Base-by-base conservation (phyloP, 1,284 basidiomycete genomes). In the Sphagnurus paluster region DNA sequence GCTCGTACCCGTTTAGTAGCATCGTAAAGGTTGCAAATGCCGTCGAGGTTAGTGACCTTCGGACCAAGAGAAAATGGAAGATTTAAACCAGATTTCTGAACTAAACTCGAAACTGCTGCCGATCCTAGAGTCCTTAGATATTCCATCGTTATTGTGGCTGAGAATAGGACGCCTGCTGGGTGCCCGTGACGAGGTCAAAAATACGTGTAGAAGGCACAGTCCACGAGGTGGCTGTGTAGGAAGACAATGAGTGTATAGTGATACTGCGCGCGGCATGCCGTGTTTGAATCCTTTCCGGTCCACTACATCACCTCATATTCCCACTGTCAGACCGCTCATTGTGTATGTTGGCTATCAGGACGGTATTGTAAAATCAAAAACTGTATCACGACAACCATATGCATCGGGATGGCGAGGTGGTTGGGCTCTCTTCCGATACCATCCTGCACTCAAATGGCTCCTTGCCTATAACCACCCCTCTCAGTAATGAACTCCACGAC, bases 11-110 rank as follows among this genome's bases (percentile, higher is more conserved):
- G 78, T 71, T 93, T 97, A 24, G 83, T 87, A 19, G 83, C 96
- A 53, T 94, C 90, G 57, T 94, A 89, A 6, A 98, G 74, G 21
- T 78, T 85, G 85, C 93, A 98, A 28, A 96, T 82, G 0, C 83
- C 82, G 44, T 93, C 87, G 47, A 83, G 79, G 17, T 82, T 79
- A 7, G 74, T 60, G 39, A 93, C 80, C 54, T 88, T 87, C 26
- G 80, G 69, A 19, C 94, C 95, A 16, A 98, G 79, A 3, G 84
- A 80, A 62, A 96, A 98, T 1, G 93, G 93, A 29, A 96, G 76
- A 49, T 89, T 87, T 13, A 97, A 78, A 10, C 94, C 93, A 8
- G 91, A 92, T 60, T 94, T 93, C 58, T 89, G 89, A 7, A 95
- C 90, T 4, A 97, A 77, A 14, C 87, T 82, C 5, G 91, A 90